Evolutionary conservation across 495 filamentous ascomycete genomes (phyloP).

Genomic region (Lentithecium fluviatile): DNA sequence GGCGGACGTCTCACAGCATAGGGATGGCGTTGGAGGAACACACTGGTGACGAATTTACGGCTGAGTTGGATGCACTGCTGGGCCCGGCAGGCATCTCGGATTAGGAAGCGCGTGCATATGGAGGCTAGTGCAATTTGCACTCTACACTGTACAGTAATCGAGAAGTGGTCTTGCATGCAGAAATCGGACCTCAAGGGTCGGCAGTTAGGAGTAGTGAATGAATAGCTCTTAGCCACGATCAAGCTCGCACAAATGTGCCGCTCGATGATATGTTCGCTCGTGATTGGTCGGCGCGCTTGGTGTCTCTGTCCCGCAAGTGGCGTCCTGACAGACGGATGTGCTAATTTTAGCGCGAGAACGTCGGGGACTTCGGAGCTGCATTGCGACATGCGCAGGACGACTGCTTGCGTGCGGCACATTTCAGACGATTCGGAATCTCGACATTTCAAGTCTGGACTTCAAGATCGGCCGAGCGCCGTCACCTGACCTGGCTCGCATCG

Average conservation of each 20-base stretch:
- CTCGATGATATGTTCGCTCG: neutral
- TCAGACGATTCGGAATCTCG: neutral
- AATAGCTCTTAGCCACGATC: neutral
- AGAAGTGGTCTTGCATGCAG: neutral
- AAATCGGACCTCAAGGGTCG: neutral
- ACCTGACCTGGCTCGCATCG: slow-evolving; percentile 25
- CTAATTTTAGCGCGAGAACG: slow-evolving; percentile 10
- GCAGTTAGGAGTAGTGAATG: slow-evolving; percentile 4
- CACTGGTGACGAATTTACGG: slow-evolving; percentile 28
- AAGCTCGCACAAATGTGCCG: neutral
- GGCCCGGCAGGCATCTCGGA: slow-evolving; percentile 10
- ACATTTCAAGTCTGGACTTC: neutral
- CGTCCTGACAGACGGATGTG: neutral
- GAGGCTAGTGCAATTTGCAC: slow-evolving; percentile 26
- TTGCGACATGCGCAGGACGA: neutral
- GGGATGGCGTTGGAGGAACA: slow-evolving; percentile 21
- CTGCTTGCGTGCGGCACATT: slow-evolving; percentile 5
- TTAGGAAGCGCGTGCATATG: slow-evolving; percentile 8
- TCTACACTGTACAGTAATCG: slow-evolving; percentile 22
- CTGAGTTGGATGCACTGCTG: slow-evolving; percentile 16
- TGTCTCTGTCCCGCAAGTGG: neutral
- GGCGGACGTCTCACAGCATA: neutral
- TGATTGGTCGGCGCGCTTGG: neutral
- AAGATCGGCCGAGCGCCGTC: neutral
- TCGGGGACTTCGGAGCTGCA: slow-evolving; percentile 5